These are phyloP conservation scores for Claviceps sp. DNA, from an alignment of 2,329 filamentous ascomycete species.

Conservation along the genomic window DNA sequence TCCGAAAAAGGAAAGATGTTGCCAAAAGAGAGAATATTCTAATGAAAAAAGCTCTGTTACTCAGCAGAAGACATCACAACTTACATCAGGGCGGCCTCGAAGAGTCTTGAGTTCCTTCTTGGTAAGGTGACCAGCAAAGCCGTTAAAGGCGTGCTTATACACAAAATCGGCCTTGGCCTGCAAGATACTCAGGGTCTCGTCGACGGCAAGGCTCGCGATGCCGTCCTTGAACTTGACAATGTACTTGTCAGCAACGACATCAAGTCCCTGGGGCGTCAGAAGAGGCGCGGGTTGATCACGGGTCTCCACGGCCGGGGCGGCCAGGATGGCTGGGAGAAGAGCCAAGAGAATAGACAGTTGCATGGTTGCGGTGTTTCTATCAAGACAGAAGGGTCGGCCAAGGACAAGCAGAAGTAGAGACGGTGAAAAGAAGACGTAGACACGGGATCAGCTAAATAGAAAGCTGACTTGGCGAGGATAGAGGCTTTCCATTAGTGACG, in stretches of 20 bases:
- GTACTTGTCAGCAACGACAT: conserved; percentile 15
- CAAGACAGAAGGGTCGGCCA: not conserved
- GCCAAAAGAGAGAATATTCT: too few relatives aligned
- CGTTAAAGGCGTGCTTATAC: conserved; percentile 12
- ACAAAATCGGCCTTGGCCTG: conserved; percentile 12
- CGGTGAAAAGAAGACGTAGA: not conserved
- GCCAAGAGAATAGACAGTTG: conserved; percentile 12
- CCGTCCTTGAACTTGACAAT: conserved; percentile 18
- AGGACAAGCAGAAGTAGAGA: not conserved
- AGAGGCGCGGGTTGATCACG: conserved; percentile 16
- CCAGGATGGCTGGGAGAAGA: conserved; percentile 12
- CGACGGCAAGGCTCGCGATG: conserved; percentile 7
- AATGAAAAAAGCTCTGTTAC: too few relatives aligned
- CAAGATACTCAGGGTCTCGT: conserved; percentile 8
- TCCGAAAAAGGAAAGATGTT: too few relatives aligned
- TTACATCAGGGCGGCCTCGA: conserved; percentile 13
- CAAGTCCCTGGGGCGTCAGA: conserved; percentile 7
- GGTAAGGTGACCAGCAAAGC: conserved; percentile 14
- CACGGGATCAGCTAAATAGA: too few relatives aligned
- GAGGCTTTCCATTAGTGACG: not conserved
- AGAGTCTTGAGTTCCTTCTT: conserved; percentile 10
- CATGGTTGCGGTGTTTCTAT: conserved; percentile 9
- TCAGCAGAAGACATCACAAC: not conserved
- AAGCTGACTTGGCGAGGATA: not conserved
- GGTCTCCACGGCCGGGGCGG: conserved; percentile 9